These are phyloP conservation scores for Phragmites australis DNA, from an alignment of 176 grass and related monocot genomes.

Conservation along the genomic window DNA sequence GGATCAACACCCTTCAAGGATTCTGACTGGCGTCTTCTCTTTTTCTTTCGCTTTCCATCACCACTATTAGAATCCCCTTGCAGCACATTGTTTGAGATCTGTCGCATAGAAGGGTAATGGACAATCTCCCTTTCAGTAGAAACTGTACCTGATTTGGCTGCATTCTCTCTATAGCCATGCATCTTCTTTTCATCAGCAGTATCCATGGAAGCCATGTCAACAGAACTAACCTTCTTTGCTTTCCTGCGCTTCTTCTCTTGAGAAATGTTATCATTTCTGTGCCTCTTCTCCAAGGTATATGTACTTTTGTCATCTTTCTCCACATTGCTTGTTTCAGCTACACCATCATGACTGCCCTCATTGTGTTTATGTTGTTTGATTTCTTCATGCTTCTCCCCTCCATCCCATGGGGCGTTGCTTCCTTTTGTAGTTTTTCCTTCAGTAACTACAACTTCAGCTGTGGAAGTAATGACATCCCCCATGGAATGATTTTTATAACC, in stretches of 20 bases:
- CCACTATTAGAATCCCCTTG: constrained; percentile 39
- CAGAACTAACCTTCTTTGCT: constrained; percentile 45
- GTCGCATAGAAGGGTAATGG: constrained; percentile 30
- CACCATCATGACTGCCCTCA: constrained; percentile 32
- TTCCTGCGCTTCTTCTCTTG: constrained; percentile 47
- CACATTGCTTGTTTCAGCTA: constrained; percentile 27
- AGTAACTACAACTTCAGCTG: constrained; percentile 28
- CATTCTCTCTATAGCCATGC: constrained; percentile 25
- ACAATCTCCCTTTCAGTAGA: constrained; percentile 35
- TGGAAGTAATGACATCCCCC: constrained; percentile 12
- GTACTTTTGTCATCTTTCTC: constrained; percentile 35
- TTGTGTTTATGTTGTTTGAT: not conserved
- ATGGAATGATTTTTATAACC: constrained; percentile 27
- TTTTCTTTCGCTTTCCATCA: constrained; percentile 68
- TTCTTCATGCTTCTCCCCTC: constrained; percentile 4
- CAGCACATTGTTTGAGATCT: constrained; percentile 39
- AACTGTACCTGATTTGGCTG: constrained; percentile 26
- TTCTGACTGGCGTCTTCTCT: constrained; percentile 30
- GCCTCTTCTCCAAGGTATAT: constrained; percentile 30
- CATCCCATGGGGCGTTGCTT: constrained; percentile 3
- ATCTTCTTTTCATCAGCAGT: constrained; percentile 37
- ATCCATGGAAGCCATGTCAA: constrained; percentile 32
- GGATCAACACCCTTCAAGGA: constrained; percentile 39
- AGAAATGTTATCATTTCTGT: constrained; percentile 37
- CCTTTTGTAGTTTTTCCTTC: constrained; percentile 28